Conservation (phyloP, 805 yeast genomes). For the Geotrichum ghanense region DNA sequence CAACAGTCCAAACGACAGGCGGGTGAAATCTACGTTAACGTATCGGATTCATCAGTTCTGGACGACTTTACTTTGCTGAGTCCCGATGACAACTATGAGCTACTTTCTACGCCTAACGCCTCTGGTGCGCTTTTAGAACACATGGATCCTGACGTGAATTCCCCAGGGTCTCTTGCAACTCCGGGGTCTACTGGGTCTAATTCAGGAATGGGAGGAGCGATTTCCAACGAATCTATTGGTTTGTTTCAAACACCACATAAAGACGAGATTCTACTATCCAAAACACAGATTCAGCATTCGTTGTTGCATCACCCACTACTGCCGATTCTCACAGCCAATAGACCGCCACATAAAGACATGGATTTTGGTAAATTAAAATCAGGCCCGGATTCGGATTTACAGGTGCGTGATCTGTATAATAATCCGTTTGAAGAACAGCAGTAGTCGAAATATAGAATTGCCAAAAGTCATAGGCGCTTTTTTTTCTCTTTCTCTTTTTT, state of each 20-base stretch:
- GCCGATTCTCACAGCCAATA: background rate
- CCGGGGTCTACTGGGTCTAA: too few relatives aligned
- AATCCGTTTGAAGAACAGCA: background rate
- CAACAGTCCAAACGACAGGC: background rate
- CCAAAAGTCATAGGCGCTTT: too few relatives aligned
- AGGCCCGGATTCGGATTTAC: background rate
- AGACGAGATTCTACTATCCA: background rate
- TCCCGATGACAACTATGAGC: slow-evolving; percentile 3
- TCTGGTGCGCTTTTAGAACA: slow-evolving; percentile 1
- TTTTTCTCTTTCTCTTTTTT: too few relatives aligned
- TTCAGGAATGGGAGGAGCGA: too few relatives aligned
- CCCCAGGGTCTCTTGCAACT: too few relatives aligned
- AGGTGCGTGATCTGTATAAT: background rate
- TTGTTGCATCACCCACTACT: background rate
- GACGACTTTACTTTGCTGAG: slow-evolving; percentile 1
- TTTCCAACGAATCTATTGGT: too few relatives aligned
- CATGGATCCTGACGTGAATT: background rate
- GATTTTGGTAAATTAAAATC: background rate
- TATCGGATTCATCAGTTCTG: slow-evolving; percentile 1
- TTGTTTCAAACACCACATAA: background rate
- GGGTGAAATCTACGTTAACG: background rate
- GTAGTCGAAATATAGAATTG: too few relatives aligned
- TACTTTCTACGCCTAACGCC: background rate
- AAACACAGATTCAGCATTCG: background rate
- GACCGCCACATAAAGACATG: background rate